phyloP scores from a whole-genome alignment of 2,329 filamentous ascomycete species.

The Sporothrix mexicana region DNA sequence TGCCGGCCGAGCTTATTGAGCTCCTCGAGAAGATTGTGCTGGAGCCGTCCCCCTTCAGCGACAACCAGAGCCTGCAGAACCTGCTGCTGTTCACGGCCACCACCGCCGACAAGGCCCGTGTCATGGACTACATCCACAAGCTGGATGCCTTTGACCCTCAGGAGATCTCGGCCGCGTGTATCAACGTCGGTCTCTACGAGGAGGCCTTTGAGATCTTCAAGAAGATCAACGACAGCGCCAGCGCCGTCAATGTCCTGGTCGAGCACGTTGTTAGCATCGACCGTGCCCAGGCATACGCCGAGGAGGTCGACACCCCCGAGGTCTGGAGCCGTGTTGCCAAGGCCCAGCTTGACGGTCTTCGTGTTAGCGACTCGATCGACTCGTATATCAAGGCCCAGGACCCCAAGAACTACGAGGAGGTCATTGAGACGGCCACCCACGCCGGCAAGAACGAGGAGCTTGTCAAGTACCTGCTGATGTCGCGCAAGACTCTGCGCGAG shows the following conservation, averaged over 20 bases:
- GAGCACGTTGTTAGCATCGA: conserved; percentile 98
- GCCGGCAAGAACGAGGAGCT: conserved; percentile 98
- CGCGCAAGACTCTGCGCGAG: conserved; percentile 94
- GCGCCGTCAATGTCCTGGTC: conserved; percentile 88
- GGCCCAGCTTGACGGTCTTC: conserved; percentile 93
- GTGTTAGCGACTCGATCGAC: conserved; percentile 89
- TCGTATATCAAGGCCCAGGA: conserved; percentile 97
- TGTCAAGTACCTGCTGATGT: conserved; percentile 95
- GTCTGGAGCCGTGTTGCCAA: conserved; percentile 99
- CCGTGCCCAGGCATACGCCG: conserved; percentile 91
- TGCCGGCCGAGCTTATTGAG: conserved; percentile 94
- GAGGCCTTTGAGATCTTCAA: conserved; percentile 99
- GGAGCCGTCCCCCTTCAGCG: conserved; percentile 98
- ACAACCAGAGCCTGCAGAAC: conserved; percentile 96
- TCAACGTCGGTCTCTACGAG: conserved; percentile 92
- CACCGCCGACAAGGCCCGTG: conserved; percentile 91
- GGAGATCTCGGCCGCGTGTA: conserved; percentile 91
- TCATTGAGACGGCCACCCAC: conserved; percentile 93
- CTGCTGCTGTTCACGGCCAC: conserved; percentile 94
- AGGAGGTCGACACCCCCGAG: conserved; percentile 89
- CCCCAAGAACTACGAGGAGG: conserved; percentile 90
- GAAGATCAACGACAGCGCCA: conserved; percentile 88
- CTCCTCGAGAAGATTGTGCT: conserved; percentile 98
- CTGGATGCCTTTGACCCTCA: conserved; percentile 88
- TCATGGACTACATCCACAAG: conserved; percentile 95